Conservation (phyloP, 2,329 filamentous ascomycete species). For the Verticillium zaregamsianum region DNA sequence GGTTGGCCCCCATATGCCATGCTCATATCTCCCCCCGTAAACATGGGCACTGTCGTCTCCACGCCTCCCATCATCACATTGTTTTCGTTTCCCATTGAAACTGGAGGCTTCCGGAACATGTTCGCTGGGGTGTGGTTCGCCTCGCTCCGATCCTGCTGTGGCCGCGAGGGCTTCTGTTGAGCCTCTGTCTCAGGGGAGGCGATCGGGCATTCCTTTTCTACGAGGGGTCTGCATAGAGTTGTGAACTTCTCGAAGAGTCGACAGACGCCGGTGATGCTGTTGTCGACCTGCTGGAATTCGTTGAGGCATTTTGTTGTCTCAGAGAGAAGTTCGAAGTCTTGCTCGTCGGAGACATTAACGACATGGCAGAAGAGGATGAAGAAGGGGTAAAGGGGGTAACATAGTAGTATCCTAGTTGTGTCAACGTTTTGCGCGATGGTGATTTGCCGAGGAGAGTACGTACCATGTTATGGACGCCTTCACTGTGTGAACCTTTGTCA, state of each 20-base stretch:
- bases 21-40: neutral
- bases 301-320: neutral
- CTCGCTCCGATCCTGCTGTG: neutral
- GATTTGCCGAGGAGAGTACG: too few relatives aligned
- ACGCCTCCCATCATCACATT: neutral
- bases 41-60: neutral
- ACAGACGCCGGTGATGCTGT: neutral
- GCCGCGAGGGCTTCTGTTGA: neutral
- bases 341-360: neutral
- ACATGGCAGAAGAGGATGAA: constrained; percentile 3
- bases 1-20: neutral
- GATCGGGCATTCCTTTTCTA: neutral
- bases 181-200: neutral
- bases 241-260: constrained; percentile 1
- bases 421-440: neutral
- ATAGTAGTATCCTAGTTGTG: neutral
- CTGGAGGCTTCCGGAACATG: constrained; percentile 1
- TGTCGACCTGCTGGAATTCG: neutral
- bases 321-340: neutral
- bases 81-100: neutral
- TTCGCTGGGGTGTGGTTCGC: neutral
- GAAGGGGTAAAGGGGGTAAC: neutral
- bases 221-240: neutral
- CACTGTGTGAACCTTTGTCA: constrained; percentile 1
- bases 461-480: neutral